Evolutionary conservation across 257 asterid genomes (phyloP).

Genomic region (Solanum bulbocastanum): DNA sequence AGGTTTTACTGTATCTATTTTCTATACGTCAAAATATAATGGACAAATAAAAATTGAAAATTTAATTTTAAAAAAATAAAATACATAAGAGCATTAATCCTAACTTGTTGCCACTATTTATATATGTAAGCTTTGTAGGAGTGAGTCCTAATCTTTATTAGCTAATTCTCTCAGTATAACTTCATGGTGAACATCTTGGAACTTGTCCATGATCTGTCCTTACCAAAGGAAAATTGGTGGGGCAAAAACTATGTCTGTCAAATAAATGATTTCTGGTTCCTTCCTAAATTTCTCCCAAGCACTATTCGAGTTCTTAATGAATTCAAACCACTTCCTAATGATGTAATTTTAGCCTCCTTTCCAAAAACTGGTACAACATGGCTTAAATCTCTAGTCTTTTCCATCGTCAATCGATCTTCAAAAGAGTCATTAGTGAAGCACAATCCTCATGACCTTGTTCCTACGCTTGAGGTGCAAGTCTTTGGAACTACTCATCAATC

Average conservation of each 20-base stretch:
- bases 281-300: neutral
- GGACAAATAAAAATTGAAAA: too few relatives aligned
- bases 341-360: neutral
- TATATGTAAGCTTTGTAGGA: neutral
- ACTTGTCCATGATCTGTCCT: neutral
- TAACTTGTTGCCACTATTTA: neutral
- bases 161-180: neutral
- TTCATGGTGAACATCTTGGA: neutral
- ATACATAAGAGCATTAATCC: too few relatives aligned
- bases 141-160: neutral
- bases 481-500: neutral
- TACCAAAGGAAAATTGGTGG: neutral
- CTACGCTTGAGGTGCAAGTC: neutral
- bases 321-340: neutral
- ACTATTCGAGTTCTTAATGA: neutral
- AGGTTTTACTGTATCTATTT: too few relatives aligned
- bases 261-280: neutral
- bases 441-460: conserved; percentile 1
- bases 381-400: conserved; percentile 1
- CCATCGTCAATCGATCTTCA: neutral
- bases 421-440: neutral
- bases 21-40: too few relatives aligned
- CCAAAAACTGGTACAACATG: conserved; percentile 7
- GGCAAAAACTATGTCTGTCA: neutral
- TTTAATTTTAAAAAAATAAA: too few relatives aligned